Evolutionary conservation across 2,329 filamentous ascomycete species (phyloP), one percentile per base, ranked within the genome.

Genomic region (Paecilomyces sp.): DNA sequence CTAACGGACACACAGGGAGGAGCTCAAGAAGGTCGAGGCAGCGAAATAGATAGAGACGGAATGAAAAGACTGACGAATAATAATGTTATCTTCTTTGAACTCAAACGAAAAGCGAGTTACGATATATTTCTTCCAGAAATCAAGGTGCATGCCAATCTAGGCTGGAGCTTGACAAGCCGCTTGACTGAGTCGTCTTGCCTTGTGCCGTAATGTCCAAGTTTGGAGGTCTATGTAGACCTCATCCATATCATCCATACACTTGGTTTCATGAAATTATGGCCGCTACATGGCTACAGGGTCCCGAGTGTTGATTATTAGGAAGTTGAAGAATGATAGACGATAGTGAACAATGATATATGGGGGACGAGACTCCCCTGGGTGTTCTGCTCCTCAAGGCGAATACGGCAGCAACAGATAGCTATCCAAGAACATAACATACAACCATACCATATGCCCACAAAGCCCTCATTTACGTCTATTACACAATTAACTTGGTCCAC

Each of bases 11-110:
- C 41, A 61, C 56, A 76, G 71, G 63, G 70, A 96, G 77, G 93
- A 97, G 76, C 80, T 97, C 65, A 95, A 95, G 83, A 97, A 96
- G 80, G 90, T 97, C 70, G 91, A 94, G 74, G 84, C 87, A 50
- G 82, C 85, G 63, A 90, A 90, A 80, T 84, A 84, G 82, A 79
- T 85, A 72, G 78, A 64, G 60, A 57, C 58, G 57, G 60, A 58
- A 60, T 54, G 57, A 68, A 63, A 52, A 64, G 56, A 52, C 55
- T 30, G 41, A 28, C 34, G 22, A 57, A 31, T 18, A 22, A 28
- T 22, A 13, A 12, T 28, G 51, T 28, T 57, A 57, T 36, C 41
- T 22, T 47, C 15, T 47, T 47, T n/a, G 18, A 18, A 47, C 8
- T 47, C 41, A 47, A 47, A 33, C 8, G 31, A 11, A 47, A 18